Percentiles rank a stretch among this genome's conserved stretches.
Evolutionary conservation across 1,139 yeast species (phyloP).

Genomic region (Tardiomyces depauwii): DNA sequence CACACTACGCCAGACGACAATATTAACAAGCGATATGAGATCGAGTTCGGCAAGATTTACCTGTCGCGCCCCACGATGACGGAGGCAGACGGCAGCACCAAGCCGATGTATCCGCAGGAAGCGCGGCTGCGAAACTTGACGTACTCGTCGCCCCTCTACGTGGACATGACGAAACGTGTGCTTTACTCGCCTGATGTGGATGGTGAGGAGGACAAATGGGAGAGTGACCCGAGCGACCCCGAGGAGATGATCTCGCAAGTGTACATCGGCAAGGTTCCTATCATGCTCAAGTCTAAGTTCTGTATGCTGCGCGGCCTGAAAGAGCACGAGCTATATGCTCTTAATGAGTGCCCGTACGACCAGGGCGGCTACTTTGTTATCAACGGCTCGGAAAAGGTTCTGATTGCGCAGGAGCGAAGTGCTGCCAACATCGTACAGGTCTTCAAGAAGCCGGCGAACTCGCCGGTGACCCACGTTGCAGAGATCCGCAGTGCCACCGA

Average conservation of each 20-base stretch:
- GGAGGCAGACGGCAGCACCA: slow-evolving; percentile 99
- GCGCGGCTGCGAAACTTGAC: slow-evolving; percentile 94
- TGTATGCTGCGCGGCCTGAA: slow-evolving; percentile 87
- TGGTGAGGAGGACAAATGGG: slow-evolving; percentile 48
- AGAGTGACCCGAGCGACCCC: slow-evolving; percentile 43
- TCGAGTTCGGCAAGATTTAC: slow-evolving; percentile 92
- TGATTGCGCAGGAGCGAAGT: slow-evolving; percentile 96
- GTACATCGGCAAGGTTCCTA: slow-evolving; percentile 93
- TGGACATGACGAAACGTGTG: slow-evolving; percentile 88
- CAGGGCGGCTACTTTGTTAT: slow-evolving; percentile 99
- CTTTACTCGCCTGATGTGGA: slow-evolving; percentile 72
- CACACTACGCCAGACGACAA: slow-evolving; percentile 87
- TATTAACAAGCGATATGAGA: slow-evolving; percentile 84
- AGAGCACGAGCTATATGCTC: slow-evolving; percentile 90
- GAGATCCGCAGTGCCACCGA: slow-evolving; percentile 95
- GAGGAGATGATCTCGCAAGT: slow-evolving; percentile 56
- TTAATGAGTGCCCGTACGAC: slow-evolving; percentile 97
- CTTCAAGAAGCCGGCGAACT: slow-evolving; percentile 93
- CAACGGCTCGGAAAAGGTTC: slow-evolving; percentile 95
- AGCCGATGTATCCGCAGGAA: slow-evolving; percentile 96
- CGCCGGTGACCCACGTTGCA: slow-evolving; percentile 92
- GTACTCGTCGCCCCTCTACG: slow-evolving; percentile 90
- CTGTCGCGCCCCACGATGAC: slow-evolving; percentile 97
- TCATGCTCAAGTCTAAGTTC: slow-evolving; percentile 93
- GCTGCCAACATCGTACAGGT: slow-evolving; percentile 99